Conservation (phyloP, 805 yeast genomes). For the Yarrowia sp. region DNA sequence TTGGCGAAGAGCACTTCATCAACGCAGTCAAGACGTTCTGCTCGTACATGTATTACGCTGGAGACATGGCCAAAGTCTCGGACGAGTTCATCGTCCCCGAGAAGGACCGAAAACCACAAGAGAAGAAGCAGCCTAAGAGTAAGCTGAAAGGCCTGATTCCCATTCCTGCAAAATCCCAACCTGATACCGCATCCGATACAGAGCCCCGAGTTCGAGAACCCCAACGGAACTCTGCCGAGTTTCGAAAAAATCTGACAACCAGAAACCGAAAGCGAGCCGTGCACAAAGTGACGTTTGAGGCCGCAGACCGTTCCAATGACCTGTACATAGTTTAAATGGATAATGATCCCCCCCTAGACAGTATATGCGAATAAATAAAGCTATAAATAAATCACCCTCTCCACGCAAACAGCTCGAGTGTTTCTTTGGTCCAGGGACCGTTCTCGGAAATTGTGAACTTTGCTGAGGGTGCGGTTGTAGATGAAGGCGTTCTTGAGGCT, state of each 20-base stretch:
- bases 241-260: not conserved
- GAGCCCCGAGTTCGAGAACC: too few species aligned
- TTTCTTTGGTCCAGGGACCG: constrained; percentile 39
- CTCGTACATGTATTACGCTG: not conserved
- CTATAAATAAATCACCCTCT: constrained; percentile 25
- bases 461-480: not conserved
- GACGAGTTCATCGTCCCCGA: not conserved
- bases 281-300: not conserved
- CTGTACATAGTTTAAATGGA: too few species aligned
- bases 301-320: too few species aligned
- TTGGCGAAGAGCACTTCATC: constrained; percentile 27
- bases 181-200: too few species aligned
- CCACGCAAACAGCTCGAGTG: constrained; percentile 36
- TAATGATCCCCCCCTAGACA: too few species aligned
- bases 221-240: not conserved
- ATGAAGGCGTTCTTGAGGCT: not conserved
- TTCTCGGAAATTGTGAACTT: constrained; percentile 3
- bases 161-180: not conserved
- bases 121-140: not conserved
- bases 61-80: not conserved
- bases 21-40: constrained; percentile 30
- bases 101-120: too few species aligned
- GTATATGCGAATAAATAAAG: constrained; percentile 7
- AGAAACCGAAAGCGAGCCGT: not conserved
- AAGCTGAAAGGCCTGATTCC: not conserved